Percentiles rank a stretch among this genome's conserved stretches.
Conservation (phyloP, 192 early-diverging fungal species). For the Coemansia sp. region DNA sequence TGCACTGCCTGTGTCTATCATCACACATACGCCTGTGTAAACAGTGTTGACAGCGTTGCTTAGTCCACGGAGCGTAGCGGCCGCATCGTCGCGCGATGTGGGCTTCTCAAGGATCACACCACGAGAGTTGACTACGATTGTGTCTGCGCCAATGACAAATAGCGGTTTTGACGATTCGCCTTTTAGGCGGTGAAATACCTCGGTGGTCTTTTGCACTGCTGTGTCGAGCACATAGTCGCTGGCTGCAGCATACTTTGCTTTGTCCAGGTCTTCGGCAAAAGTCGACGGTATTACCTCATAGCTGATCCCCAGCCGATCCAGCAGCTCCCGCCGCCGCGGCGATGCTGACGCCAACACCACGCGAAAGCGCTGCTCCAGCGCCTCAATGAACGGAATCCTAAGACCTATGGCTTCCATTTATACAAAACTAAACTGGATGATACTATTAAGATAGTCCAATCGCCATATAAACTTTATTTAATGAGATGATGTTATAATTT, state of each 20-base stretch:
- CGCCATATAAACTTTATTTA: not conserved
- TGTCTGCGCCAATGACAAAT: slow-evolving; percentile 82
- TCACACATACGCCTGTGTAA: slow-evolving; percentile 70
- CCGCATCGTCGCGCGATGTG: slow-evolving; percentile 56
- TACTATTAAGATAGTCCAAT: not conserved
- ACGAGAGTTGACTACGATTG: slow-evolving; percentile 64
- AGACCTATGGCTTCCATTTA: slow-evolving; percentile 6
- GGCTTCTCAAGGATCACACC: slow-evolving; percentile 86
- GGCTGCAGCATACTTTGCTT: slow-evolving; percentile 57
- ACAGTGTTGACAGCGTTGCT: slow-evolving; percentile 67
- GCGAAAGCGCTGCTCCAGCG: slow-evolving; percentile 36
- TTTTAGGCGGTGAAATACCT: slow-evolving; percentile 62
- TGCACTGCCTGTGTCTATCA: slow-evolving; percentile 19
- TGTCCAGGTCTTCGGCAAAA: slow-evolving; percentile 79
- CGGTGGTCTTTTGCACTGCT: slow-evolving; percentile 66
- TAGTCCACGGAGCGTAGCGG: slow-evolving; percentile 61
- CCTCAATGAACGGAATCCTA: slow-evolving; percentile 19
- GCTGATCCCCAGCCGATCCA: slow-evolving; percentile 55
- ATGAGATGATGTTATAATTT: no score
- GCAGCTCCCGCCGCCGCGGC: slow-evolving; percentile 76
- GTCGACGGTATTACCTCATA: slow-evolving; percentile 69
- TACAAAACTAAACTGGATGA: not conserved
- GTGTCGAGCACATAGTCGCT: slow-evolving; percentile 72
- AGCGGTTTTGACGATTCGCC: slow-evolving; percentile 40
- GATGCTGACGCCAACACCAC: slow-evolving; percentile 78